Base-by-base conservation (phyloP, 805 yeast genomes). In the Candida coleopterorum region DNA sequence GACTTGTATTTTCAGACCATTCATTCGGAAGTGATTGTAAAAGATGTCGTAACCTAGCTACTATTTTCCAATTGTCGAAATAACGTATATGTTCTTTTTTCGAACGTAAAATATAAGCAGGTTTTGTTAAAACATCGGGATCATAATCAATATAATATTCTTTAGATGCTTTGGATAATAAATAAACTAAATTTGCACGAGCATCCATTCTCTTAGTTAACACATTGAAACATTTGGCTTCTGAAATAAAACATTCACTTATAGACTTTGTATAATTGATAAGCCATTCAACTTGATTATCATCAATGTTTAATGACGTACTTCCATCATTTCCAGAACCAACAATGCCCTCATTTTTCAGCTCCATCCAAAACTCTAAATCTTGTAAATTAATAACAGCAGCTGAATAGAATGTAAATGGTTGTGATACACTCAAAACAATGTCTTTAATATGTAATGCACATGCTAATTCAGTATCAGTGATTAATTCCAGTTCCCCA, bases 81-180 rank as follows among this genome's bases (percentile, higher is more conserved):
- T 81, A 75, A 44, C 98, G 67, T 2, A 87, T 77, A 58, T 89
- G 97, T 17, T 79, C 74, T 14, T 71, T 68, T 2, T 81, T 73
- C 3, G 88, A 73, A 36, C 96, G 68, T 32, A 86, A 74, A 21
- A 87, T 77, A 48, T 84, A 80, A 0, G 96, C 82, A 0, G 97
- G 96, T 35, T 87, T 81, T 1, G 97, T 89, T 35, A 90, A 72
- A 14, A 88, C 96, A 5, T 85, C 78, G 0, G 97, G 94, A 49
- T 93, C 97, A 43, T 85, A 85, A 34, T 79, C 78, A 29, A 88
- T 74, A 21, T 72, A 70, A 34, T 55, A 52, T 1, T 53, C 50
- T 8, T 48, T 48, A 7, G 73, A 64, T 2, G 70, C 74, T 9
- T 48, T 48, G 3, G 74, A 54, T 14, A 73, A 47, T 9, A 52